These are phyloP conservation scores for Fusarium circinatum DNA, from an alignment of 2,329 filamentous ascomycete genomes.

Conservation along the genomic window DNA sequence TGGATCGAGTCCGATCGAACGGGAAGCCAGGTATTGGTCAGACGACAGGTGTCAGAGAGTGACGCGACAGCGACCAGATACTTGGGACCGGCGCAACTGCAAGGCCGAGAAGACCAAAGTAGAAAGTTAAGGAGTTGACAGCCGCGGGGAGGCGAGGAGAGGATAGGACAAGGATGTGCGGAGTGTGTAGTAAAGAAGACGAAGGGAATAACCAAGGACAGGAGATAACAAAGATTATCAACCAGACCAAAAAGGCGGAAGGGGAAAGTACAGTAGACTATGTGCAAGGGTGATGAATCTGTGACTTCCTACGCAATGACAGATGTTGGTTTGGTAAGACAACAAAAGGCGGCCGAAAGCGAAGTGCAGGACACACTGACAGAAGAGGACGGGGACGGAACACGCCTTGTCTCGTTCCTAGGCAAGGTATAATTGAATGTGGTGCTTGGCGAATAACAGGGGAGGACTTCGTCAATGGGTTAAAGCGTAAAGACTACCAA, in stretches of 20 bases:
- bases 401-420: slow-evolving; percentile 21
- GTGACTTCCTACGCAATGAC: slow-evolving; percentile 21
- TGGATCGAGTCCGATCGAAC: slow-evolving; percentile 30
- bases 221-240: slow-evolving; percentile 24
- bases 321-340: slow-evolving; percentile 35
- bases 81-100: slow-evolving; percentile 29
- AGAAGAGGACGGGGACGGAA: neutral
- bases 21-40: slow-evolving; percentile 36
- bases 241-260: slow-evolving; percentile 15
- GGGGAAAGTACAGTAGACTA: neutral
- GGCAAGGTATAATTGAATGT: slow-evolving; percentile 18
- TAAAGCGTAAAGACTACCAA: neutral
- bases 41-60: slow-evolving; percentile 34
- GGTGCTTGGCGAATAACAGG: slow-evolving; percentile 32
- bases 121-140: slow-evolving; percentile 14
- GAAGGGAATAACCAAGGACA: slow-evolving; percentile 19
- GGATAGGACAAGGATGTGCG: slow-evolving; percentile 3
- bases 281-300: slow-evolving; percentile 24
- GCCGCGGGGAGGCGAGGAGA: neutral
- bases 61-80: slow-evolving; percentile 37
- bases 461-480: slow-evolving; percentile 23
- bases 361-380: slow-evolving; percentile 6
- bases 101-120: slow-evolving; percentile 17
- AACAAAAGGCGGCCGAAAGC: slow-evolving; percentile 24
- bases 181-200: neutral